Conservation (phyloP, 2,329 filamentous ascomycete genomes). For the Thielaviopsis ethacetica region DNA sequence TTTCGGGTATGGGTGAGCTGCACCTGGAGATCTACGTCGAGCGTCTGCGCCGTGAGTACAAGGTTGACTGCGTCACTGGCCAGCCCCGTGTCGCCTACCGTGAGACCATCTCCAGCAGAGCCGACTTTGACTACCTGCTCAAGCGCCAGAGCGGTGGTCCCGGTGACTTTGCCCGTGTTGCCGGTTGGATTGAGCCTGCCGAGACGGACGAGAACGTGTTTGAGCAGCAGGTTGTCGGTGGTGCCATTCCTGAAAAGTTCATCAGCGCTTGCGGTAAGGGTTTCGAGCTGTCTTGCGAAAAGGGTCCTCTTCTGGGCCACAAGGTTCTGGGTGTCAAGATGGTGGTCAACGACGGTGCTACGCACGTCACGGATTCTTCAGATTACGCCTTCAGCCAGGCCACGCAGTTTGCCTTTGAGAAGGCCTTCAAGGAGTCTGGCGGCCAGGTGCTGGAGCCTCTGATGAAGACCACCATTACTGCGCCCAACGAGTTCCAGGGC, state of each 20-base stretch:
- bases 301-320: slow-evolving; percentile 84
- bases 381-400: slow-evolving; percentile 93
- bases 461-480: slow-evolving; percentile 96
- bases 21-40: slow-evolving; percentile 97
- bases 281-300: slow-evolving; percentile 66
- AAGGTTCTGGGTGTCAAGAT: slow-evolving; percentile 78
- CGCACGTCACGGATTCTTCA: slow-evolving; percentile 92
- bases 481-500: slow-evolving; percentile 94
- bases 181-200: slow-evolving; percentile 81
- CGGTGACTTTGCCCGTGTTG: slow-evolving; percentile 86
- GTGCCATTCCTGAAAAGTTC: slow-evolving; percentile 89
- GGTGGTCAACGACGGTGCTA: slow-evolving; percentile 91
- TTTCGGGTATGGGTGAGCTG: slow-evolving; percentile 94
- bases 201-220: slow-evolving; percentile 59
- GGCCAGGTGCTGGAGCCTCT: slow-evolving; percentile 84
- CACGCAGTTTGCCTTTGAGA: slow-evolving; percentile 90
- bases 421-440: slow-evolving; percentile 67
- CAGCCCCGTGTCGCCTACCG: slow-evolving; percentile 94
- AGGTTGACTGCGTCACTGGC: slow-evolving; percentile 87
- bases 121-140: slow-evolving; percentile 82
- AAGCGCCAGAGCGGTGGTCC: slow-evolving; percentile 93
- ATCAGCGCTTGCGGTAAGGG: slow-evolving; percentile 89
- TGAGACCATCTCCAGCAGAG: slow-evolving; percentile 68
- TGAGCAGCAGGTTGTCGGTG: slow-evolving; percentile 74
- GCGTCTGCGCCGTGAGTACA: slow-evolving; percentile 91